phyloP scores from a whole-genome alignment of 352 stramenopile species.

The Phytophthora citrophthora region DNA sequence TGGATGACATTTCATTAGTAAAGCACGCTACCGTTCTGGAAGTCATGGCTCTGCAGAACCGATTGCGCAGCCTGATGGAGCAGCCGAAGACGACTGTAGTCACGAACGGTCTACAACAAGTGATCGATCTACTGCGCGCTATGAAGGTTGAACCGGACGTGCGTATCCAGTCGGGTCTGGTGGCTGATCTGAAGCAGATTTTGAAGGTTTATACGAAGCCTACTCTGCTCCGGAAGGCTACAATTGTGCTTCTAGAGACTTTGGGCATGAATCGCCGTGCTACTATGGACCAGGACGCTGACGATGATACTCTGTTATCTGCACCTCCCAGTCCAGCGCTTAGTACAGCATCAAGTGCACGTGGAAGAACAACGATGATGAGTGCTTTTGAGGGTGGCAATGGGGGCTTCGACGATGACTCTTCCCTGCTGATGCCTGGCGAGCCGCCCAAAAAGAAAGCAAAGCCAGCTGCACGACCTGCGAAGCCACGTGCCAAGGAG shows the following conservation, averaged over 20 bases:
- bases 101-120: conserved; percentile 79
- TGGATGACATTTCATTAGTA: conserved; percentile 70
- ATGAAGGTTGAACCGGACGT: conserved; percentile 81
- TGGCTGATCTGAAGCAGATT: conserved; percentile 80
- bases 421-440: conserved; percentile 27
- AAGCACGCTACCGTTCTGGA: conserved; percentile 71
- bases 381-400: conserved; percentile 21
- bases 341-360: conserved; percentile 37
- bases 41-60: conserved; percentile 71
- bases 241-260: conserved; percentile 71
- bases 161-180: conserved; percentile 70
- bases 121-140: conserved; percentile 77
- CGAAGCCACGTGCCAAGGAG: conserved; percentile 54
- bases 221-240: conserved; percentile 74
- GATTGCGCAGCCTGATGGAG: conserved; percentile 68
- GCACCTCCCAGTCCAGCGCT: conserved; percentile 32
- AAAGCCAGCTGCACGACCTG: conserved; percentile 26
- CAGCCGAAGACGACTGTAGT: conserved; percentile 58
- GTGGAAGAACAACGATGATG: conserved; percentile 24
- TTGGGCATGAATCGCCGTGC: conserved; percentile 71
- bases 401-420: conserved; percentile 25
- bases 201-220: conserved; percentile 83
- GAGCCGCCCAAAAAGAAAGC: conserved; percentile 42
- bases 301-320: conserved; percentile 49
- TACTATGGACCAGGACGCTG: conserved; percentile 47